Evolutionary conservation across 2,329 filamentous ascomycete species (phyloP).

Genomic region (Lasiodiplodia theobromae): DNA sequence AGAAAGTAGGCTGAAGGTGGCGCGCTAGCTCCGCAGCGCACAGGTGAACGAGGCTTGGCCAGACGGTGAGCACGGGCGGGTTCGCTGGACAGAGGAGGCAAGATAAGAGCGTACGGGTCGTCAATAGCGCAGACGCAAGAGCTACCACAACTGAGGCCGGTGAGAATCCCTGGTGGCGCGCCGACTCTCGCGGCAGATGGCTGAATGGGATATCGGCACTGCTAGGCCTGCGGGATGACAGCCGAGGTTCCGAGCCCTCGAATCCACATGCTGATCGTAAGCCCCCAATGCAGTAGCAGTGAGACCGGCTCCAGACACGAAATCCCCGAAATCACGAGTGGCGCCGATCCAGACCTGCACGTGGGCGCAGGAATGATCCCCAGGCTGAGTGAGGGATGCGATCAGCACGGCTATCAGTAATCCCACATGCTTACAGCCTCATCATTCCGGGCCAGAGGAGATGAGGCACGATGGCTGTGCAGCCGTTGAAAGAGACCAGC

Average conservation of each 20-base stretch:
- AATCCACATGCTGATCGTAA: background rate
- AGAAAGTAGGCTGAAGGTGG: background rate
- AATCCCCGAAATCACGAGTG: background rate
- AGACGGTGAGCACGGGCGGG: background rate
- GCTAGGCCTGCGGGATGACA: constrained; percentile 15
- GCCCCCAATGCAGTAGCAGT: background rate
- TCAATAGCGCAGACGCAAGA: constrained; percentile 18
- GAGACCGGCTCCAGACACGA: constrained; percentile 1
- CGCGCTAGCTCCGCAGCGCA: constrained; percentile 7
- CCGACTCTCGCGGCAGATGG: background rate
- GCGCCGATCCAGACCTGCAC: constrained; percentile 18
- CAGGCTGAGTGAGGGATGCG: background rate
- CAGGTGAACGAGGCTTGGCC: constrained; percentile 1
- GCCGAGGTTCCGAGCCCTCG: constrained; percentile 16
- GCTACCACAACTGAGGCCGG: constrained; percentile 11
- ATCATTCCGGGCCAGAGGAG: background rate
- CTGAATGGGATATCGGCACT: background rate
- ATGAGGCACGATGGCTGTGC: background rate
- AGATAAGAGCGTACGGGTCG: background rate
- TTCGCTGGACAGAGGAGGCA: background rate
- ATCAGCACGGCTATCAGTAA: background rate
- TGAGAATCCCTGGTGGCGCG: background rate
- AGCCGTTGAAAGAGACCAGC: constrained; percentile 11
- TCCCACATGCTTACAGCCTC: background rate
- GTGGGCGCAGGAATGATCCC: constrained; percentile 2